Percentiles rank a stretch among this genome's conserved stretches.
These are phyloP conservation scores for Vachellia pachyceras DNA, from an alignment of 306 rosid genomes.

Conservation along the genomic window DNA sequence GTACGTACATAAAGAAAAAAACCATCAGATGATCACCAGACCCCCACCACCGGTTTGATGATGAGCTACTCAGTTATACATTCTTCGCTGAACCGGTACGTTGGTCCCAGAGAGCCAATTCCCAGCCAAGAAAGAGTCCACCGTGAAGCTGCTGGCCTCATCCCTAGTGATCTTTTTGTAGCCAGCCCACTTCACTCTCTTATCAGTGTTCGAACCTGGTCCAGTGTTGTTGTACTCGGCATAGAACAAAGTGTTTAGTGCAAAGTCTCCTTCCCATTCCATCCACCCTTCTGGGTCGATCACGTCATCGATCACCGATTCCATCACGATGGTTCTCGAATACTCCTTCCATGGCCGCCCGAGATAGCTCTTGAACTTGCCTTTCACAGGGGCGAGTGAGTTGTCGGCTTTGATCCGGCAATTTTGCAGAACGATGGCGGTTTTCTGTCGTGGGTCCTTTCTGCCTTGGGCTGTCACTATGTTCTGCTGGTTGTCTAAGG, in stretches of 20 bases:
- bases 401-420: constrained; percentile 66
- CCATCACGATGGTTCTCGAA: constrained; percentile 81
- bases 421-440: constrained; percentile 73
- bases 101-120: constrained; percentile 52
- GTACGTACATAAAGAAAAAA: not conserved
- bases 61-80: constrained; percentile 27
- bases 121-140: constrained; percentile 55
- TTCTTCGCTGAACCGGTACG: constrained; percentile 53
- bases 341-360: constrained; percentile 92
- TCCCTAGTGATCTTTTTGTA: constrained; percentile 49
- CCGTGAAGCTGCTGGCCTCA: constrained; percentile 63
- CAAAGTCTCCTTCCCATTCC: constrained; percentile 71
- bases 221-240: constrained; percentile 80
- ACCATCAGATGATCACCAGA: not conserved
- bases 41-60: not conserved
- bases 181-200: constrained; percentile 81
- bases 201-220: constrained; percentile 58
- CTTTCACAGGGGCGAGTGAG: constrained; percentile 43
- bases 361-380: constrained; percentile 59
- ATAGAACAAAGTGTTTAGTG: constrained; percentile 61
- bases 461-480: constrained; percentile 87
- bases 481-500: constrained; percentile 64
- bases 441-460: constrained; percentile 58
- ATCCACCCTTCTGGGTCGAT: constrained; percentile 81
- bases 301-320: constrained; percentile 63